Conservation (phyloP, 208 protist species). For the Leishmania martiniquensis region DNA sequence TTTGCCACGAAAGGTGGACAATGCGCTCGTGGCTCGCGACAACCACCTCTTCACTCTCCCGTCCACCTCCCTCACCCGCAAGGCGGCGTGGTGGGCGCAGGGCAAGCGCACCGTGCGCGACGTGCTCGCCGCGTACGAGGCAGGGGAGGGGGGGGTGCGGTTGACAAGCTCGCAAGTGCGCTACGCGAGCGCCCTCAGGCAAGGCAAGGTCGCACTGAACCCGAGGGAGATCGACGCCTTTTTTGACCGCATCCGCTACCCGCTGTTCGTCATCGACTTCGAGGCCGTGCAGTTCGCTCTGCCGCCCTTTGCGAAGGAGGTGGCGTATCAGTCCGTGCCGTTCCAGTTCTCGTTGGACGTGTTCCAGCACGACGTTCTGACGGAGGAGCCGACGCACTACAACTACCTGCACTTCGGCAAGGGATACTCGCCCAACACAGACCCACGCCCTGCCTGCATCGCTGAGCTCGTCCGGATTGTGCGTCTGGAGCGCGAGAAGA, state of each 20-base stretch:
- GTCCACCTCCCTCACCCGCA: conserved; percentile 66
- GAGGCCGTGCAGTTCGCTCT: conserved; percentile 88
- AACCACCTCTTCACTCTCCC: conserved; percentile 91
- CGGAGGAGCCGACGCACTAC: conserved; percentile 86
- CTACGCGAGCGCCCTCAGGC: conserved; percentile 68
- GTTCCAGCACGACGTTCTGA: conserved; percentile 87
- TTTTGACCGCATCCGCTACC: conserved; percentile 78
- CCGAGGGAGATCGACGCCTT: conserved; percentile 79
- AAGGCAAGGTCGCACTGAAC: conserved; percentile 73
- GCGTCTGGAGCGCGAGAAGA: conserved; percentile 71
- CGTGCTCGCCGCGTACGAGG: conserved; percentile 62
- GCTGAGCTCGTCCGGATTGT: conserved; percentile 86
- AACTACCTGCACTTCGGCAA: conserved; percentile 91
- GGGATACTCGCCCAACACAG: conserved; percentile 81
- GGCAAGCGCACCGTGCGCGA: conserved; percentile 78
- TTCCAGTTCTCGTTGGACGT: conserved; percentile 93
- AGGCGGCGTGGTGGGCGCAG: conserved; percentile 79
- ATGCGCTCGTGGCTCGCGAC: conserved; percentile 60
- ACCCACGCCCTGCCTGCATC: conserved; percentile 69
- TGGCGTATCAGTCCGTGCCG: conserved; percentile 83
- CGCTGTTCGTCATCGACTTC: conserved; percentile 90
- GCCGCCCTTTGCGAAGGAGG: conserved; percentile 80
- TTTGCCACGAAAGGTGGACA: conserved; percentile 70
- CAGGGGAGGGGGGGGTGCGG: conserved; percentile 47
- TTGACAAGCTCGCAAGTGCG: conserved; percentile 84